These are phyloP conservation scores for Poa annua DNA, from an alignment of 176 grass and related monocot genomes.

Conservation along the genomic window DNA sequence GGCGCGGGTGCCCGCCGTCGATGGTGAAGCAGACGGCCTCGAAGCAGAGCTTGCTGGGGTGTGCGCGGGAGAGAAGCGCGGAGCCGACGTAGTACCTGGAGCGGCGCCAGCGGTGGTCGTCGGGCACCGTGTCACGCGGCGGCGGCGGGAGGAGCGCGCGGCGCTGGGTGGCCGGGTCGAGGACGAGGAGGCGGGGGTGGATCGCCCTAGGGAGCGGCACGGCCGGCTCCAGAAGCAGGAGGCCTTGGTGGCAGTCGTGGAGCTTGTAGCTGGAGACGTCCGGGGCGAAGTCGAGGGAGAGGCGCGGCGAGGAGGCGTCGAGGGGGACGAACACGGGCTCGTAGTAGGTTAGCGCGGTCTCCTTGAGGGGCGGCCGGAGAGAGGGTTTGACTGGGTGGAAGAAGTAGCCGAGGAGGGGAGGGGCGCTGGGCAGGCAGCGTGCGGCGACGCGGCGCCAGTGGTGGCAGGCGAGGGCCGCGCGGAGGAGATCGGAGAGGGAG, in stretches of 20 bases:
- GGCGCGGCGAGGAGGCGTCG: slow-evolving; percentile 15
- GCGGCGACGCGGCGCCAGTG: background rate
- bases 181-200: slow-evolving; percentile 20
- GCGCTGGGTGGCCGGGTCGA: slow-evolving; percentile 14
- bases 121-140: background rate
- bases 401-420: background rate
- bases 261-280: background rate
- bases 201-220: background rate
- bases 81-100: slow-evolving; percentile 9
- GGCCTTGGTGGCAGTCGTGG: slow-evolving; percentile 19
- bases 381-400: background rate
- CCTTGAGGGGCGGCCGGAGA: background rate
- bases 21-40: slow-evolving; percentile 38
- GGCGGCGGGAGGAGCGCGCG: background rate
- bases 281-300: slow-evolving; percentile 34
- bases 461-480: background rate
- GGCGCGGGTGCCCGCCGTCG: background rate
- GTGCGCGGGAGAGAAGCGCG: slow-evolving; percentile 14
- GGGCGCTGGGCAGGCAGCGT: background rate
- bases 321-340: slow-evolving; percentile 5
- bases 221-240: slow-evolving; percentile 20
- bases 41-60: slow-evolving; percentile 30
- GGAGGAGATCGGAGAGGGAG: slow-evolving; percentile 9
- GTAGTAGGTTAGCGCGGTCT: background rate
- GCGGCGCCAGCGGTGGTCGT: background rate